Evolutionary conservation across 768 basidiomycete species (phyloP), one percentile per base, ranked within the genome.

Genomic region (Boletus coccyginus): DNA sequence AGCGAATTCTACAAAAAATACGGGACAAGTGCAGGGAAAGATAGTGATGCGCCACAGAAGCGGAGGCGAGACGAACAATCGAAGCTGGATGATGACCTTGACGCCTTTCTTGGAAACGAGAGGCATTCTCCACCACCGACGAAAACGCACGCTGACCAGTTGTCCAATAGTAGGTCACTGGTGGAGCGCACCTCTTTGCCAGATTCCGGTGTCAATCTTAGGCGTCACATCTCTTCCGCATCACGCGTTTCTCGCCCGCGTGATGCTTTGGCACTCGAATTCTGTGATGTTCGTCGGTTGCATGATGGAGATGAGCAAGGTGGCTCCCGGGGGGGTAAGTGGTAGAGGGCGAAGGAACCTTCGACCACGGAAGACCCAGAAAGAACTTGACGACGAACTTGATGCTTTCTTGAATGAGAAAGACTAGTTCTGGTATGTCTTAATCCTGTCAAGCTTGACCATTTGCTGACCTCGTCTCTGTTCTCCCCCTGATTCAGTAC

Each of bases 1-100:
- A 92, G 90, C 66, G 74, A 87, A 62, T 94, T 92, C 61, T 94
- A 94, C 71, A 84, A 72, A 70, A 87, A 83, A 64, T 87, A 92
- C 55, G 92, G 90, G 17, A 65, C 63, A 52, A 66, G 68, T 32
- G 86, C 86, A 4, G 90, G 89, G 53, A 90, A 85, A 66, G 83
- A 85, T 55, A 62, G 71, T 7, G 77, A 78, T 50, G 75, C 60
- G 58, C 63, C 66, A 36, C 67, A 64, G 62, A 77, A 75, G 62
- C 69, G 70, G 57, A 72, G 69, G 71, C 70, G 72, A 48, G 70
- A 76, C 12, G 75, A 71, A 14, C 71, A 65, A 3, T 80, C 76
- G 12, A 68, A 76, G 49, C 73, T 90, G 3, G 88, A 90, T 61
- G 77, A 82, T 14, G 88, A 92, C 31, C 73, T 91, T 13, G 88